phyloP scores from a whole-genome alignment of 768 basidiomycete genomes.

The Dacryopinax spathularia region DNA sequence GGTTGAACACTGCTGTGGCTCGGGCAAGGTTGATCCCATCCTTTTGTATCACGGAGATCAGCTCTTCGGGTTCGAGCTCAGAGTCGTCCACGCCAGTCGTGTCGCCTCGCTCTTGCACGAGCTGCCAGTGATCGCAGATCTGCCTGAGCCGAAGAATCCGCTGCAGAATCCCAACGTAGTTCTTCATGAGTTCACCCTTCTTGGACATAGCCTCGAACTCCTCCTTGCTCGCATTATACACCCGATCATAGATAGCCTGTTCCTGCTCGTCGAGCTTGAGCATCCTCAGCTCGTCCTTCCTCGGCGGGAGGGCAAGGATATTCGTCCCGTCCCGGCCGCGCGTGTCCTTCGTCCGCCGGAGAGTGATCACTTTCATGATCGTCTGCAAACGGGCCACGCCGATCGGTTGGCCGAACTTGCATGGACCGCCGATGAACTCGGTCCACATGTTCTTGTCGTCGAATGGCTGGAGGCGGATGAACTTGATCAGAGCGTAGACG shows the following conservation, averaged over 20 bases:
- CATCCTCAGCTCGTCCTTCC: constrained; percentile 74
- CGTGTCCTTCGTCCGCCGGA: constrained; percentile 91
- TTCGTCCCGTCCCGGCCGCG: constrained; percentile 63
- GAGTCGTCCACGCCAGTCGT: constrained; percentile 31
- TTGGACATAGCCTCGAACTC: constrained; percentile 76
- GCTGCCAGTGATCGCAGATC: constrained; percentile 91
- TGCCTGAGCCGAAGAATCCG: constrained; percentile 91
- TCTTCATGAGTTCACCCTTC: constrained; percentile 93
- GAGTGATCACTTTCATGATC: constrained; percentile 91
- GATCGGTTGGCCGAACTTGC: constrained; percentile 78
- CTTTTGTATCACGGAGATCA: constrained; percentile 54
- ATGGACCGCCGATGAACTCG: constrained; percentile 80
- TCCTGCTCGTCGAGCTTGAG: constrained; percentile 76
- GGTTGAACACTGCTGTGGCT: constrained; percentile 70
- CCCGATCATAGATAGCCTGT: constrained; percentile 71
- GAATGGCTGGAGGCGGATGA: constrained; percentile 79
- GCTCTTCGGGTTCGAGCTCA: constrained; percentile 58
- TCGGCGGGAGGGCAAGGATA: constrained; percentile 78
- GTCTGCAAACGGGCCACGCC: constrained; percentile 89
- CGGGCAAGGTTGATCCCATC: constrained; percentile 63
- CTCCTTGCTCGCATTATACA: constrained; percentile 79
- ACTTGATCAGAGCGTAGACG: constrained; percentile 92
- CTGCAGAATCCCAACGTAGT: constrained; percentile 93
- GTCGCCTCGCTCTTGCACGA: constrained; percentile 49
- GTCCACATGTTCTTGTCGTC: constrained; percentile 91